phyloP scores from a whole-genome alignment of 345 rosid genomes.

The Diplotaxis tenuifolia region DNA sequence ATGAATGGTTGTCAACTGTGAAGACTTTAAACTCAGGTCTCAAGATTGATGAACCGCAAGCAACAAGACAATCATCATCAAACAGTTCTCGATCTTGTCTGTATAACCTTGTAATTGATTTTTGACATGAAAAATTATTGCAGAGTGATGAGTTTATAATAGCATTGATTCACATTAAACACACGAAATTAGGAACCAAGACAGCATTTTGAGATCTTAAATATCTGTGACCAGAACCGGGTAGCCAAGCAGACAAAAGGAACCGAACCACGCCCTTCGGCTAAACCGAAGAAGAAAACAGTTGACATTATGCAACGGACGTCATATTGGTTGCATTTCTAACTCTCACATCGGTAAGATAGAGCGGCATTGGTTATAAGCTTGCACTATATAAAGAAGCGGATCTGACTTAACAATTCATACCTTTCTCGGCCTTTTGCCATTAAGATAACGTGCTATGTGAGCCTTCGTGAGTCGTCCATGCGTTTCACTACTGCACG shows the following conservation, averaged over 20 bases:
- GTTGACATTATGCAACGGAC: not conserved
- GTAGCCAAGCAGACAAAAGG: not conserved
- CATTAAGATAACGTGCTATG: not conserved
- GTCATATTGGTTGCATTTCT: not conserved
- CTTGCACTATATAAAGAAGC: not conserved
- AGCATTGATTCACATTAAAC: no score
- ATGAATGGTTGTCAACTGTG: no score
- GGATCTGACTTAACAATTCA: constrained; percentile 2
- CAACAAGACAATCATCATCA: no score
- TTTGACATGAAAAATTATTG: not conserved
- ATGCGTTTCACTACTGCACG: not conserved
- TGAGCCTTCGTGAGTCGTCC: not conserved
- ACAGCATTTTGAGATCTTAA: not conserved
- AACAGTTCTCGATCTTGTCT: not conserved
- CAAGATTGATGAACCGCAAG: no score
- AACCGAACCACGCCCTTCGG: not conserved
- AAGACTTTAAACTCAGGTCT: no score
- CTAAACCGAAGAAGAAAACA: not conserved
- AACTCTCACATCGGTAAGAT: constrained; percentile 23
- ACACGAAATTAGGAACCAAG: no score
- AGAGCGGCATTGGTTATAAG: not conserved
- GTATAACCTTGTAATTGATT: not conserved
- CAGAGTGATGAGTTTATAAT: not conserved
- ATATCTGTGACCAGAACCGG: not conserved
- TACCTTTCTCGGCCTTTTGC: constrained; percentile 70